phyloP scores from a whole-genome alignment of 345 rosid species.

The Litchi chinensis region DNA sequence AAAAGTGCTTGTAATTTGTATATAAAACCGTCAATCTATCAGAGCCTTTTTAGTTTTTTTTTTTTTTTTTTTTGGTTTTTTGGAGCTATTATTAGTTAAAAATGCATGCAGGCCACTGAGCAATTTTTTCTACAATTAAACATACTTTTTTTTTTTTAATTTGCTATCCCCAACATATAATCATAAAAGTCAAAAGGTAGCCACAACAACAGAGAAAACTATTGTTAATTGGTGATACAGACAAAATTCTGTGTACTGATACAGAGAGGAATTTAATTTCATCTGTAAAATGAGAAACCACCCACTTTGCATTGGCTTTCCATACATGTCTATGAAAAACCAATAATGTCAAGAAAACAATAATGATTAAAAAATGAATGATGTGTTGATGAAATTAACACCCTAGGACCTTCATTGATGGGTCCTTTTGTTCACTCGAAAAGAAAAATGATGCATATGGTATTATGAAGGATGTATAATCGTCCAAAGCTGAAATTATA shows the following conservation, averaged over 20 bases:
- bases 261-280: not conserved
- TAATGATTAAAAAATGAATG: slow-evolving; percentile 11
- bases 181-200: not conserved
- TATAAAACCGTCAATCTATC: too few species aligned
- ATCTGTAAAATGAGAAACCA: not conserved
- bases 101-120: too few species aligned
- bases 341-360: slow-evolving; percentile 15
- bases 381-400: not conserved
- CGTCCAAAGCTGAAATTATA: slow-evolving; percentile 36
- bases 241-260: not conserved
- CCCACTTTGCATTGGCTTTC: slow-evolving; percentile 5
- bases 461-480: slow-evolving; percentile 4
- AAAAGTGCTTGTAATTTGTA: not conserved
- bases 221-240: not conserved
- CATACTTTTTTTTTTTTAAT: too few species aligned
- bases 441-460: slow-evolving; percentile 1
- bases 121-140: too few species aligned
- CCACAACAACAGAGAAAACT: not conserved
- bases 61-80: too few species aligned
- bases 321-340: not conserved
- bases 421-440: not conserved
- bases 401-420: not conserved
- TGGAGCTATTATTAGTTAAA: too few species aligned
- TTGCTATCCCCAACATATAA: not conserved
- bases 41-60: too few species aligned